Base-by-base conservation (phyloP, 768 basidiomycete genomes). In the Aureoboletus auriporus region DNA sequence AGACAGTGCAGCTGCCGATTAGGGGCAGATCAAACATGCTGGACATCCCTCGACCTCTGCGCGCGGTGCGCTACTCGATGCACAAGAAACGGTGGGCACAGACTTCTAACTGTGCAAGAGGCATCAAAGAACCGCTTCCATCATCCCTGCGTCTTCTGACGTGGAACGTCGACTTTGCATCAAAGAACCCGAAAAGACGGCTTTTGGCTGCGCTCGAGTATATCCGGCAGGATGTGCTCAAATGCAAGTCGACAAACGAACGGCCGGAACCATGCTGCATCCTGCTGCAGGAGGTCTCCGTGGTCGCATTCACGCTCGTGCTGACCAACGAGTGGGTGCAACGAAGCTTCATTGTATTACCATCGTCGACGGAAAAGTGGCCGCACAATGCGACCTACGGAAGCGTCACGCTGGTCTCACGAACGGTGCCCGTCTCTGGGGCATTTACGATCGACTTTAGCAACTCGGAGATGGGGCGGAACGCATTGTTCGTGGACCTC, bases 371-470 rank as follows among this genome's bases (percentile, higher is more conserved):
- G 8, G 68, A 71, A 8, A 76, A 80, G 35, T 90, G 85, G 86
- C 78, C 76, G 2, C 56, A 61, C 11, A 51, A 54, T 2, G 71
- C 74, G 11, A 30, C 17, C 6, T 88, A 85, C 59, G 87, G 88
- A n/a, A 82, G 75, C 49, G 78, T 86, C 41, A 89, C 86, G 31
- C 76, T 90, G 20, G 73, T 89, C 34, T 76, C 84, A 54, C 72
- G 77, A 37, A 73, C 71, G 42, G 63, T 86, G 13, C 72, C 75
- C 0, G 70, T 88, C 5, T 68, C 67, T 34, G 68, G 70, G 39
- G 70, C 77, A 28, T 69, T 75, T 29, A 74, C 76, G 45, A 62
- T 87, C 45, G 73, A 75, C 40, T 88, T 78, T 55, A 74, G 71
- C 36, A 64, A 65, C 58, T 76, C 83, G 16, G 49, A 31, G 6